Conservation (phyloP, 257 asterid species). For the Sherardia arvensis region DNA sequence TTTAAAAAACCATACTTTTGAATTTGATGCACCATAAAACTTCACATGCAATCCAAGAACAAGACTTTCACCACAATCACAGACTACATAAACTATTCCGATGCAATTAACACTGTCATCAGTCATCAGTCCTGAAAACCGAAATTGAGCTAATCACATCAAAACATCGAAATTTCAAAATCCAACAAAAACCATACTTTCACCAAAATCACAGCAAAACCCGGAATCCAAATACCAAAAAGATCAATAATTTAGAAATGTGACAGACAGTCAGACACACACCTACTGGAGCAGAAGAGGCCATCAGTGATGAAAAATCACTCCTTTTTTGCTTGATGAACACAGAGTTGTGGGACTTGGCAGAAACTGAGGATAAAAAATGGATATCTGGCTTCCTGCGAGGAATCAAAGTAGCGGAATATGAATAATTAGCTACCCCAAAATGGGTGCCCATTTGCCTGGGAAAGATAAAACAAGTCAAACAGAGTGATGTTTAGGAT, state of each 20-base stretch:
- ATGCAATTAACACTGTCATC: too few relatives aligned
- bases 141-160: too few relatives aligned
- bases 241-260: background rate
- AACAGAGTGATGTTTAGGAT: background rate
- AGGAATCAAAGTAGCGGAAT: background rate
- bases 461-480: background rate
- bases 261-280: background rate
- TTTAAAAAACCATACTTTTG: too few relatives aligned
- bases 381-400: slow-evolving; percentile 3
- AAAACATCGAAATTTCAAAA: too few relatives aligned
- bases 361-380: slow-evolving; percentile 22
- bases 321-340: slow-evolving; percentile 5
- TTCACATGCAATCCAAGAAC: too few relatives aligned
- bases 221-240: background rate
- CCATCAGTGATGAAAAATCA: slow-evolving; percentile 10
- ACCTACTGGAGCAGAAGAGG: slow-evolving; percentile 1
- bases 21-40: too few relatives aligned
- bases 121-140: too few relatives aligned
- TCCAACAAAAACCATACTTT: background rate
- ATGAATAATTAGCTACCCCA: background rate
- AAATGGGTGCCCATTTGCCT: slow-evolving; percentile 11
- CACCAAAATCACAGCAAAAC: background rate
- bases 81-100: too few relatives aligned
- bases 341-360: slow-evolving; percentile 6
- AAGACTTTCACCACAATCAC: background rate